phyloP scores from a whole-genome alignment of 2,329 filamentous ascomycete species.

The Alternaria arborescens region DNA sequence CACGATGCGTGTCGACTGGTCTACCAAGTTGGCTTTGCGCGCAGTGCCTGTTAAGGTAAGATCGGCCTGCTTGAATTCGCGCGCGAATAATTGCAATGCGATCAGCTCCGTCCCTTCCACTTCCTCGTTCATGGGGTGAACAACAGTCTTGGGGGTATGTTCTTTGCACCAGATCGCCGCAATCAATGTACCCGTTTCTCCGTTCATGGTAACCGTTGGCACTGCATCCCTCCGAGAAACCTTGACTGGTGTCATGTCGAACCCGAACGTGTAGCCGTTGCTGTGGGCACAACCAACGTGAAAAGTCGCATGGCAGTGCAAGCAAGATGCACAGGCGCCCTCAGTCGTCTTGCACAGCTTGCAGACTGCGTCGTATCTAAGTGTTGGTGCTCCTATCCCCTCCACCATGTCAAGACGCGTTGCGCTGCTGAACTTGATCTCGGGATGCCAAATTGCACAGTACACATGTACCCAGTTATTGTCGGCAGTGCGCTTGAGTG shows the following conservation, averaged over 20 bases:
- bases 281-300: slow-evolving; percentile 93
- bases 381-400: slow-evolving; percentile 76
- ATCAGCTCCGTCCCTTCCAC: slow-evolving; percentile 76
- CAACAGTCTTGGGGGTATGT: slow-evolving; percentile 73
- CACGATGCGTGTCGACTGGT: slow-evolving; percentile 65
- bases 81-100: slow-evolving; percentile 85
- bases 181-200: slow-evolving; percentile 83
- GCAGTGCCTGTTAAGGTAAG: slow-evolving; percentile 88
- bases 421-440: slow-evolving; percentile 90
- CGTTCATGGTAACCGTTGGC: slow-evolving; percentile 80
- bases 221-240: slow-evolving; percentile 83
- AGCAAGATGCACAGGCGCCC: slow-evolving; percentile 85
- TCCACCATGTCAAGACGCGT: slow-evolving; percentile 85
- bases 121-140: slow-evolving; percentile 81
- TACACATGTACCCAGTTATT: slow-evolving; percentile 99
- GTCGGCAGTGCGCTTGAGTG: slow-evolving; percentile 90
- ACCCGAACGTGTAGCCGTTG: slow-evolving; percentile 82
- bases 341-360: slow-evolving; percentile 79
- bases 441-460: slow-evolving; percentile 89
- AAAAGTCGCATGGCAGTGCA: slow-evolving; percentile 74
- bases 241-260: slow-evolving; percentile 90
- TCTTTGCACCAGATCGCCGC: slow-evolving; percentile 92
- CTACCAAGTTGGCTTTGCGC: slow-evolving; percentile 84
- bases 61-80: slow-evolving; percentile 94
- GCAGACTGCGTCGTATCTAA: slow-evolving; percentile 82